These are phyloP conservation scores for Brassica rapa DNA, from an alignment of 345 rosid genomes.

Conservation along the genomic window DNA sequence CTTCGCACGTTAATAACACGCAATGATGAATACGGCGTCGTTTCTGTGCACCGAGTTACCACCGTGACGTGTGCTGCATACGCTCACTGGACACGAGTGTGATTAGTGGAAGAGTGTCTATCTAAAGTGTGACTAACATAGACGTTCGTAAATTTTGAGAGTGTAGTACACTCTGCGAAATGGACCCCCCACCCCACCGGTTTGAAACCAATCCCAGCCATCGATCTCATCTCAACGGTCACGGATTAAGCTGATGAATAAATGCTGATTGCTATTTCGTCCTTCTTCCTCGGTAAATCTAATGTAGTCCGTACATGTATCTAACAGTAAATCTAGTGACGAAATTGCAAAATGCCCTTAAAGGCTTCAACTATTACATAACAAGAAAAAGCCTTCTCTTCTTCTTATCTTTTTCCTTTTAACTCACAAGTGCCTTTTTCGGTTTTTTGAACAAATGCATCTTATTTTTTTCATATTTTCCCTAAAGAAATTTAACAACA, in stretches of 20 bases:
- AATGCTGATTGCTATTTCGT: constrained; percentile 20
- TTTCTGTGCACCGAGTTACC: not conserved
- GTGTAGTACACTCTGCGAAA: constrained; percentile 40
- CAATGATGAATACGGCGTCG: not conserved
- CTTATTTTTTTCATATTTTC: too few species aligned
- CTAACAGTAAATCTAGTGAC: constrained; percentile 46
- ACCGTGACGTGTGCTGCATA: constrained; percentile 24
- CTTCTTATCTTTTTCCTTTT: not conserved
- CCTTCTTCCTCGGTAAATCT: constrained; percentile 35
- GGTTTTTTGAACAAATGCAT: too few species aligned
- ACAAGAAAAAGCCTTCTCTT: not conserved
- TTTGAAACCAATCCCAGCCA: constrained; percentile 28
- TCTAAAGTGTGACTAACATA: constrained; percentile 39
- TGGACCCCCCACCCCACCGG: constrained; percentile 28
- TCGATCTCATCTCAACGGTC: constrained; percentile 44
- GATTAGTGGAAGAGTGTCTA: constrained; percentile 23
- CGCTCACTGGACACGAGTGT: constrained; percentile 1
- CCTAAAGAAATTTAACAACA: too few species aligned
- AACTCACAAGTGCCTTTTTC: constrained; percentile 13
- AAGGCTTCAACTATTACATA: not conserved
- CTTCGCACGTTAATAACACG: not conserved
- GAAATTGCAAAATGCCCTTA: not conserved
- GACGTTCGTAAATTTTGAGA: constrained; percentile 35
- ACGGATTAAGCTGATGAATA: constrained; percentile 34
- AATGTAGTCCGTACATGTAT: constrained; percentile 23